These are phyloP conservation scores for Polytrichum commune DNA, from an alignment of 225 moss, liverwort and hornwort species.

Conservation along the genomic window DNA sequence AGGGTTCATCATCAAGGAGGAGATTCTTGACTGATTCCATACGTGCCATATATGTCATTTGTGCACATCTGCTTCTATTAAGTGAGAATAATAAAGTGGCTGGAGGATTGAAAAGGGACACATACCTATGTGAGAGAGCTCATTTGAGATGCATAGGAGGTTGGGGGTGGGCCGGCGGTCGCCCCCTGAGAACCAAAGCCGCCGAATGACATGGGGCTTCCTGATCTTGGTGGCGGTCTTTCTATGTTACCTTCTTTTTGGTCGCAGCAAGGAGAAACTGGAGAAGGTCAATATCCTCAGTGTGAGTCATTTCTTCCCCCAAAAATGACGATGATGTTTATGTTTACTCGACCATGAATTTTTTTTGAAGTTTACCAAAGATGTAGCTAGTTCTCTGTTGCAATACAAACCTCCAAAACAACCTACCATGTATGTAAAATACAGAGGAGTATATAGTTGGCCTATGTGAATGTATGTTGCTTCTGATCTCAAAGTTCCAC, in stretches of 20 bases:
- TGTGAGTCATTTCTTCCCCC: not conserved
- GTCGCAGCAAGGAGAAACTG: not conserved
- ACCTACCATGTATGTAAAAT: not conserved
- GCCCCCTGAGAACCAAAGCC: not conserved
- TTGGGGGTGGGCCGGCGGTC: conserved; percentile 3
- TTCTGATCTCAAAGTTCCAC: not conserved
- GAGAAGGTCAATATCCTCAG: not conserved
- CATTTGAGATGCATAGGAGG: conserved; percentile 3
- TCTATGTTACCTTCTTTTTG: not conserved
- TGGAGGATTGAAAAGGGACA: not conserved
- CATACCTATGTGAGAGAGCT: not conserved
- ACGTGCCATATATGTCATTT: too few species aligned
- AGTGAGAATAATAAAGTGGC: not conserved
- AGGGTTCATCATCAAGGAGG: too few species aligned
- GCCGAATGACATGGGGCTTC: not conserved
- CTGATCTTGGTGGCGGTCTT: not conserved
- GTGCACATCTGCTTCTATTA: too few species aligned
- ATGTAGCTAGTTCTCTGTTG: too few species aligned
- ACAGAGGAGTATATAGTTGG: too few species aligned
- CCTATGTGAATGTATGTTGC: not conserved
- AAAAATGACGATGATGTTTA: not conserved
- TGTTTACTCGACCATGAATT: too few species aligned
- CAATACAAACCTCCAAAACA: too few species aligned
- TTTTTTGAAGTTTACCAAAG: too few species aligned
- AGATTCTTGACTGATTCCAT: too few species aligned